Evolutionary conservation across 371 early-diverging fungal species (phyloP).

Genomic region (Mucor ambiguus): DNA sequence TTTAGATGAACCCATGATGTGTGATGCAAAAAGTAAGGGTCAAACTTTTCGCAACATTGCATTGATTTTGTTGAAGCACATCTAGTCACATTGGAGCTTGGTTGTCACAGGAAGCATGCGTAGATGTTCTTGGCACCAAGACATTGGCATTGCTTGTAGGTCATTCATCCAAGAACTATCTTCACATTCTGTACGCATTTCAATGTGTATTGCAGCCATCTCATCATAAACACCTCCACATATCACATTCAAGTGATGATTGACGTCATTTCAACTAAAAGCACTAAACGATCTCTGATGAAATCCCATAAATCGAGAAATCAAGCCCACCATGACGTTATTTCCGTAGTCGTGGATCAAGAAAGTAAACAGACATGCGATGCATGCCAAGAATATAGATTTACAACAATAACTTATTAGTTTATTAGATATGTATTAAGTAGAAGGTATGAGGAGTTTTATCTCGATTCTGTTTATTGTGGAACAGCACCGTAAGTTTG

Average conservation of each 20-base stretch:
- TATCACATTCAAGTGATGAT: neutral
- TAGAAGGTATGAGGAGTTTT: neutral
- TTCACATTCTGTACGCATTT: neutral
- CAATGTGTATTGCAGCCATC: neutral
- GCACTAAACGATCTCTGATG: neutral
- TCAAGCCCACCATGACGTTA: neutral
- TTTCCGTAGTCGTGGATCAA: neutral
- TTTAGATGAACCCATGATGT: constrained; percentile 3
- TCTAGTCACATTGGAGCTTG: neutral
- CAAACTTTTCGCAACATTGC: neutral
- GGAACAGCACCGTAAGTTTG: constrained; percentile 11
- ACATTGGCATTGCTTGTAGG: neutral
- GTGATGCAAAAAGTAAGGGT: neutral
- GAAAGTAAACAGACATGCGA: neutral
- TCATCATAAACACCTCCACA: neutral
- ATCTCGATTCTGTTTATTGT: neutral
- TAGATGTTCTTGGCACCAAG: neutral
- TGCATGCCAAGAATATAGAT: neutral
- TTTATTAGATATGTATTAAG: neutral
- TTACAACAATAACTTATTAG: neutral
- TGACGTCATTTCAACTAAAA: neutral
- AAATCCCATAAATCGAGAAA: neutral
- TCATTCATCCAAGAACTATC: neutral
- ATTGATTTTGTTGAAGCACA: neutral
- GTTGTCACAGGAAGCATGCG: neutral